These are phyloP conservation scores for Trichosanthes truncata DNA, from an alignment of 306 rosid genomes.

Conservation along the genomic window DNA sequence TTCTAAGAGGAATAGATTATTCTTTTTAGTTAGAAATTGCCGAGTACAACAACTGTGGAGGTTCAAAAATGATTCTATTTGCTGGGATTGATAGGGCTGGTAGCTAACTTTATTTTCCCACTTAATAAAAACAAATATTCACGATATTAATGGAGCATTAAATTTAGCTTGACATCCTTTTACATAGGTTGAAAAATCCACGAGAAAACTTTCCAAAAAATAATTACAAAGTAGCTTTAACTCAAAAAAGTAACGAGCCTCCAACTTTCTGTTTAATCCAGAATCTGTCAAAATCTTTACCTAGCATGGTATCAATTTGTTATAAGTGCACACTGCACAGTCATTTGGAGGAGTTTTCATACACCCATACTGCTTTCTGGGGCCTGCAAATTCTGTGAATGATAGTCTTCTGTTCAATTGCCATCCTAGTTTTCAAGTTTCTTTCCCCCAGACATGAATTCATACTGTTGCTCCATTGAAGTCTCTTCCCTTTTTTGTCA, in stretches of 20 bases:
- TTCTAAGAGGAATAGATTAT: neutral
- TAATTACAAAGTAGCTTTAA: neutral
- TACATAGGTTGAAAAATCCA: neutral
- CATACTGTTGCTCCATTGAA: neutral
- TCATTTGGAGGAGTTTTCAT: too few species aligned
- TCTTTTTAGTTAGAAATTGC: neutral
- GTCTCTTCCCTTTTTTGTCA: neutral
- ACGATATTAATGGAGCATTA: neutral
- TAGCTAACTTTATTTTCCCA: neutral
- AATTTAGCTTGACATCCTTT: neutral
- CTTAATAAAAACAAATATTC: neutral
- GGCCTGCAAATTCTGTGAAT: neutral
- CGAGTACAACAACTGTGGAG: neutral
- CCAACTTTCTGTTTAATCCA: neutral
- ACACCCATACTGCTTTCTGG: neutral
- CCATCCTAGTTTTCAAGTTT: neutral
- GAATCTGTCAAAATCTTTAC: neutral
- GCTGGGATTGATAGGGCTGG: neutral
- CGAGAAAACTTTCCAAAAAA: neutral
- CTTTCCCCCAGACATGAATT: neutral
- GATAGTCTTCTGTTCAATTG: neutral
- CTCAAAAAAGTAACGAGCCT: neutral
- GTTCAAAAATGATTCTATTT: neutral
- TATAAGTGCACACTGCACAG: too few species aligned
- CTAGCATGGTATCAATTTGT: neutral